These are phyloP conservation scores for Ophiostoma quercus DNA, from an alignment of 2,329 filamentous ascomycete species.

Conservation along the genomic window DNA sequence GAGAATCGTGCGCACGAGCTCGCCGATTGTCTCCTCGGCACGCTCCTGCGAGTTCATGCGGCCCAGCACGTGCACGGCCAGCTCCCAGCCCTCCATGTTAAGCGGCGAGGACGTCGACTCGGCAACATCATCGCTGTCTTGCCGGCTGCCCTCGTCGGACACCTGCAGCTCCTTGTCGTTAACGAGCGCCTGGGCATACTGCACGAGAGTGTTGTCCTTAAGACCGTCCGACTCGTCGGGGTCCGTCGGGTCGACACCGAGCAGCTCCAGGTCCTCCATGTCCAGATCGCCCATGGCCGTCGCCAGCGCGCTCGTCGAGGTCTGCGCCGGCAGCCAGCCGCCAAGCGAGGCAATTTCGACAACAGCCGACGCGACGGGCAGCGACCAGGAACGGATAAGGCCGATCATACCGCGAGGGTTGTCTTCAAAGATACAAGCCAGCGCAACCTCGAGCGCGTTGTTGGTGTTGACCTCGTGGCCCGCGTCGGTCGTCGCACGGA, in stretches of 20 bases:
- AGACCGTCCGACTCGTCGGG: slow-evolving; percentile 58
- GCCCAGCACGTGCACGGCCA: slow-evolving; percentile 76
- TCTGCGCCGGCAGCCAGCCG: slow-evolving; percentile 67
- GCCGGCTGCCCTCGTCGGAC: slow-evolving; percentile 28
- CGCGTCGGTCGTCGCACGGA: slow-evolving; percentile 62
- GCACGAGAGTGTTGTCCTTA: slow-evolving; percentile 72
- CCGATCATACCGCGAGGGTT: slow-evolving; percentile 71
- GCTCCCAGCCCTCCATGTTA: slow-evolving; percentile 73
- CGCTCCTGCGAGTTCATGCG: slow-evolving; percentile 68
- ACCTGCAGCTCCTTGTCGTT: slow-evolving; percentile 47
- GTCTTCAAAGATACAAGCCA: slow-evolving; percentile 78
- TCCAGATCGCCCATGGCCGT: slow-evolving; percentile 58
- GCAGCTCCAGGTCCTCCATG: slow-evolving; percentile 76
- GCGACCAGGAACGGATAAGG: slow-evolving; percentile 72
- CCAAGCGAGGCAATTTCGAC: slow-evolving; percentile 80
- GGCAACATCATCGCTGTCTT: slow-evolving; percentile 28
- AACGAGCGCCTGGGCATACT: slow-evolving; percentile 67
- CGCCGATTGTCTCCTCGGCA: slow-evolving; percentile 67
- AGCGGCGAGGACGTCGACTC: slow-evolving; percentile 23
- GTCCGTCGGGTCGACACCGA: slow-evolving; percentile 60
- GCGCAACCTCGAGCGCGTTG: slow-evolving; percentile 70
- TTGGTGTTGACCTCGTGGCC: slow-evolving; percentile 73
- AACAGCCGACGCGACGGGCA: slow-evolving; percentile 69
- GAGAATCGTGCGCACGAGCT: slow-evolving; percentile 65
- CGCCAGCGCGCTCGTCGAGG: slow-evolving; percentile 47